These are phyloP conservation scores for Phallus indusiatus DNA, from an alignment of 768 basidiomycete genomes.

Conservation along the genomic window DNA sequence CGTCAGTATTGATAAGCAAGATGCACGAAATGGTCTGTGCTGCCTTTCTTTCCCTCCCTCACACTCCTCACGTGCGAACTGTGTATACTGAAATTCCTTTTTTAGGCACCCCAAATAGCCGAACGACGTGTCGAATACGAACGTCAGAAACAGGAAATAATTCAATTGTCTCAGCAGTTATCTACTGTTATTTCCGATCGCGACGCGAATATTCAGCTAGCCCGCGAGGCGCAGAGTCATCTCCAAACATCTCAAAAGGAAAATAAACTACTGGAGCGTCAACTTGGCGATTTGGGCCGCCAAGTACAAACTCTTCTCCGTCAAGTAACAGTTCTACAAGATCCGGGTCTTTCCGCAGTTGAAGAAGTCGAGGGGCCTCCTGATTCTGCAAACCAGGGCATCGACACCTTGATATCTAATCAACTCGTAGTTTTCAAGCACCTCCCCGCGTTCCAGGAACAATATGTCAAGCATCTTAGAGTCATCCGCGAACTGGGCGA, in stretches of 20 bases:
- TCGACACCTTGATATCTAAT: slow-evolving; percentile 77
- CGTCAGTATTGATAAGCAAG: slow-evolving; percentile 74
- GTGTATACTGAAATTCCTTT: background rate
- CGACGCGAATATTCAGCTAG: slow-evolving; percentile 47
- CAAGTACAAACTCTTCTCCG: slow-evolving; percentile 77
- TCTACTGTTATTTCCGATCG: slow-evolving; percentile 66
- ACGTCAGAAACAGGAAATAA: slow-evolving; percentile 68
- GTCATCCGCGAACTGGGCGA: slow-evolving; percentile 74
- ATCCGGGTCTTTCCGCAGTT: slow-evolving; percentile 72
- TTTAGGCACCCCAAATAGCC: slow-evolving; percentile 78
- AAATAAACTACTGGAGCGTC: slow-evolving; percentile 59
- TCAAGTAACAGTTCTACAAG: slow-evolving; percentile 72
- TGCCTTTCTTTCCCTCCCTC: background rate
- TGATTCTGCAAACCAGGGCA: slow-evolving; percentile 40
- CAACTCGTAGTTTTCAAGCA: slow-evolving; percentile 82
- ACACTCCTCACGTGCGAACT: background rate
- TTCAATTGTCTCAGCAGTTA: slow-evolving; percentile 73
- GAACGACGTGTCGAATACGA: slow-evolving; percentile 89
- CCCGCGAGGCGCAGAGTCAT: slow-evolving; percentile 57
- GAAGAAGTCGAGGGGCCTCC: slow-evolving; percentile 40
- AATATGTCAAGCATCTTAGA: slow-evolving; percentile 83
- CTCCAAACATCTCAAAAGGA: slow-evolving; percentile 48
- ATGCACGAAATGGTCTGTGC: slow-evolving; percentile 77
- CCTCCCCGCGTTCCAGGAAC: slow-evolving; percentile 72
- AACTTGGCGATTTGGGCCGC: slow-evolving; percentile 72